These are phyloP conservation scores for Daldinia vernicosa DNA, from an alignment of 495 filamentous ascomycete genomes.

Conservation along the genomic window DNA sequence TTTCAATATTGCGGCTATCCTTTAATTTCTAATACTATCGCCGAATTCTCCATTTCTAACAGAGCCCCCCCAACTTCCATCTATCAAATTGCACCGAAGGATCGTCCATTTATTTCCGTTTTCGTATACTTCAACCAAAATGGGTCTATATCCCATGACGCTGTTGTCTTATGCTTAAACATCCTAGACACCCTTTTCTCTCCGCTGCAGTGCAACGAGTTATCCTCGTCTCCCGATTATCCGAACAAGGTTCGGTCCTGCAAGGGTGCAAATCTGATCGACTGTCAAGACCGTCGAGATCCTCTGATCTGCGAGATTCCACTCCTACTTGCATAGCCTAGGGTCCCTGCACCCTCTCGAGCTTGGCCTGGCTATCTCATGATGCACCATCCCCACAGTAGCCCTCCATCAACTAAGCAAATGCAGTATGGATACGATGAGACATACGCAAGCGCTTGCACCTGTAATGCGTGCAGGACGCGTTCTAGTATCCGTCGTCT, in stretches of 20 bases:
- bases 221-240: conserved; percentile 44
- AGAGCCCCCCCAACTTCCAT: conserved; percentile 10
- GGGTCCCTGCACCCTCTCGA: conserved; percentile 38
- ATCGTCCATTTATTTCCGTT: conserved; percentile 36
- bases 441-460: conserved; percentile 43
- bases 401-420: conserved; percentile 43
- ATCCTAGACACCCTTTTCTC: conserved; percentile 44
- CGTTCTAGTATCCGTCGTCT: conserved; percentile 31
- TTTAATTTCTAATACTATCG: conserved; percentile 3
- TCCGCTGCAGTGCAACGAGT: conserved; percentile 43
- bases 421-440: conserved; percentile 43
- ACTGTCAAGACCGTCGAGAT: conserved; percentile 41
- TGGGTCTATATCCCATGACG: conserved; percentile 39
- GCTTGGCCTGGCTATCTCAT: conserved; percentile 36
- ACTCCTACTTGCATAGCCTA: conserved; percentile 28
- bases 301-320: conserved; percentile 44
- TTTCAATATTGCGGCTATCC: neutral
- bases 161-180: conserved; percentile 45
- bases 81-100: conserved; percentile 39
- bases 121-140: conserved; percentile 28
- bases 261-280: conserved; percentile 43
- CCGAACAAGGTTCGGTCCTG: conserved; percentile 37
- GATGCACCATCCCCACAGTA: conserved; percentile 42
- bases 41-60: conserved; percentile 11
- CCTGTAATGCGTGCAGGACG: conserved; percentile 36